A percentile compares a stretch with the other conserved stretches of the same genome.
Conservation (phyloP, 768 basidiomycete genomes). For the Phanerodontia chrysosporium region DNA sequence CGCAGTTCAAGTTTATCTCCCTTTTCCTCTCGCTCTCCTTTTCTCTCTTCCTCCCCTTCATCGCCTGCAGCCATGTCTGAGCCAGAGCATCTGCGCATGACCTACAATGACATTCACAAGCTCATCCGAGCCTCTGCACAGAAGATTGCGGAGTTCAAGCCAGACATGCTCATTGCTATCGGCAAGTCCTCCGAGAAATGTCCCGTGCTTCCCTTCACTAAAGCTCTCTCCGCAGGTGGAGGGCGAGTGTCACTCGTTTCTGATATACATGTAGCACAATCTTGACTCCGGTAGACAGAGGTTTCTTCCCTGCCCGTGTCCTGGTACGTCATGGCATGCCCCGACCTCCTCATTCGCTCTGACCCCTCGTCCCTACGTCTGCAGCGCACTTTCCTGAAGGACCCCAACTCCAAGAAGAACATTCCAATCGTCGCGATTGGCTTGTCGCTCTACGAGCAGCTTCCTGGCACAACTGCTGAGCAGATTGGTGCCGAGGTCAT, state of each 20-base stretch:
- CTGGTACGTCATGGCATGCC: constrained; percentile 44
- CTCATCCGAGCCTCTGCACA: constrained; percentile 66
- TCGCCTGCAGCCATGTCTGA: constrained; percentile 23
- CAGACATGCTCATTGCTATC: constrained; percentile 83
- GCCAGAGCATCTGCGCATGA: constrained; percentile 63
- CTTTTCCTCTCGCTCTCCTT: neutral
- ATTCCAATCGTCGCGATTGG: constrained; percentile 96
- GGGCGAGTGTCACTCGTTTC: constrained; percentile 51
- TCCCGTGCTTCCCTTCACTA: neutral
- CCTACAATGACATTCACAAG: constrained; percentile 93
- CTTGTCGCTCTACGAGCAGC: constrained; percentile 88
- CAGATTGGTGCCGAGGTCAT: constrained; percentile 82
- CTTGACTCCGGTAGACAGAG: constrained; percentile 42
- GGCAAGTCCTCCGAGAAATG: constrained; percentile 37
- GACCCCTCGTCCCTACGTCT: neutral
- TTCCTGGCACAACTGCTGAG: constrained; percentile 70
- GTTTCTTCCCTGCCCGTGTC: constrained; percentile 94
- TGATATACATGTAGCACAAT: constrained; percentile 8
- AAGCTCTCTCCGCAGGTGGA: constrained; percentile 49
- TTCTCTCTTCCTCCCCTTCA: constrained; percentile 1
- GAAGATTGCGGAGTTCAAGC: constrained; percentile 80
- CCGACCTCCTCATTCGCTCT: neutral
- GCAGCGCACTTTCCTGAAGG: constrained; percentile 82
- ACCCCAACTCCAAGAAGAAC: constrained; percentile 62
- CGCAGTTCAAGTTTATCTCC: neutral